Percentiles rank a stretch among this genome's conserved stretches.
Conservation (phyloP, 2,329 filamentous ascomycete species). For the Lachnellula subtilissima region DNA sequence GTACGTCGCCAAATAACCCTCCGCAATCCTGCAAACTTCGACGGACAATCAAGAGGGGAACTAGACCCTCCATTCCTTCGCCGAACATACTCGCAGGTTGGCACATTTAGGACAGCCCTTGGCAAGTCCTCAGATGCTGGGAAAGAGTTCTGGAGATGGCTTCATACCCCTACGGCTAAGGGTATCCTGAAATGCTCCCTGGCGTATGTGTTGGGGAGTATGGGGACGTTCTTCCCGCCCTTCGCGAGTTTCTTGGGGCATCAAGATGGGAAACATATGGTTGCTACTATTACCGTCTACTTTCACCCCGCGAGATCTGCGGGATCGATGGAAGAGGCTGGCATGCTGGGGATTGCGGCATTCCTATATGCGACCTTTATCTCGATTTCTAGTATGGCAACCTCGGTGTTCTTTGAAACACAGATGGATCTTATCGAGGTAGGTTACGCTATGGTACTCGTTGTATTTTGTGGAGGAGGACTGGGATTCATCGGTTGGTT, state of each 20-base stretch:
- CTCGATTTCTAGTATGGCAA: slow-evolving; percentile 80
- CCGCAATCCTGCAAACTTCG: slow-evolving; percentile 44
- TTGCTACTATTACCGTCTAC: slow-evolving; percentile 90
- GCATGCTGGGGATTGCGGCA: slow-evolving; percentile 69
- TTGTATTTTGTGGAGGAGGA: slow-evolving; percentile 80
- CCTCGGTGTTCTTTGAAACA: slow-evolving; percentile 72
- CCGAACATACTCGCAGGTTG: slow-evolving; percentile 21
- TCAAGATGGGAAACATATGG: slow-evolving; percentile 89
- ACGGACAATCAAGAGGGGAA: slow-evolving; percentile 11
- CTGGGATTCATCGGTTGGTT: slow-evolving; percentile 85
- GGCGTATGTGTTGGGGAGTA: slow-evolving; percentile 79
- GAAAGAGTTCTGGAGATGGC: slow-evolving; percentile 50
- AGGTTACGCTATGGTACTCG: slow-evolving; percentile 73
- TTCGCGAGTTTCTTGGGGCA: slow-evolving; percentile 71
- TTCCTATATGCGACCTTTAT: slow-evolving; percentile 74
- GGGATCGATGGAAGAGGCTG: slow-evolving; percentile 86
- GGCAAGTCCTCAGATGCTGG: slow-evolving; percentile 33
- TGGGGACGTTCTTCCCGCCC: slow-evolving; percentile 76
- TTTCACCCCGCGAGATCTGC: slow-evolving; percentile 85
- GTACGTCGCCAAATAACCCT: slow-evolving; percentile 76
- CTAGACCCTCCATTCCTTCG: slow-evolving; percentile 14
- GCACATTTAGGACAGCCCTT: slow-evolving; percentile 32
- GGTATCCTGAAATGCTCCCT: slow-evolving; percentile 87
- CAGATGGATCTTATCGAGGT: slow-evolving; percentile 61
- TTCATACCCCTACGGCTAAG: slow-evolving; percentile 67